Conservation (phyloP, 2,329 filamentous ascomycete genomes). For the Hymenoscyphus scutula region DNA sequence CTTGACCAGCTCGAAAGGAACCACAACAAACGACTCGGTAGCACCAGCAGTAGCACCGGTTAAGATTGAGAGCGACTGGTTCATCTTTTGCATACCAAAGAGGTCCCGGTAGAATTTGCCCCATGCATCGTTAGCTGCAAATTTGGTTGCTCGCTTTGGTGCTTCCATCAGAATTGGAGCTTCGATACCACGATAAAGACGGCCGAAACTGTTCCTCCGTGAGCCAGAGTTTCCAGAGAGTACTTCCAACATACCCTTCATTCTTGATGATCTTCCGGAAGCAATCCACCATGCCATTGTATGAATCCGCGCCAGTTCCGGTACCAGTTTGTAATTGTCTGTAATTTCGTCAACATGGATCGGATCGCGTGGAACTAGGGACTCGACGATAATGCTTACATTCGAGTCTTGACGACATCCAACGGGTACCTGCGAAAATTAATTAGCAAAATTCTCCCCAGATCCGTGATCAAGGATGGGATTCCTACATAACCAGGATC, state of each 20-base stretch:
- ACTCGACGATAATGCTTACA: slow-evolving; percentile 58
- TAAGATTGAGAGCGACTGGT: slow-evolving; percentile 83
- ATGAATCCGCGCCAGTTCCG: slow-evolving; percentile 72
- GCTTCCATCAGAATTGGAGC: slow-evolving; percentile 98
- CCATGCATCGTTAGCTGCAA: slow-evolving; percentile 98
- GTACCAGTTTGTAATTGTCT: slow-evolving; percentile 84
- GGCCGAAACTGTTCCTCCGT: slow-evolving; percentile 61
- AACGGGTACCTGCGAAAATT: slow-evolving; percentile 77
- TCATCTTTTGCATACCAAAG: slow-evolving; percentile 86
- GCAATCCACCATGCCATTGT: slow-evolving; percentile 98
- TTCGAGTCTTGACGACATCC: slow-evolving; percentile 97
- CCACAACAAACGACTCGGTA: slow-evolving; percentile 94
- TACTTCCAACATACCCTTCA: slow-evolving; percentile 69
- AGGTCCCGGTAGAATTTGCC: slow-evolving; percentile 86
- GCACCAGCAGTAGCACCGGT: slow-evolving; percentile 94
- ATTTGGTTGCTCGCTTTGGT: slow-evolving; percentile 95
- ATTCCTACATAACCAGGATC: slow-evolving; percentile 80
- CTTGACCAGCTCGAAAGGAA: slow-evolving; percentile 98
- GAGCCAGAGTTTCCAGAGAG: slow-evolving; percentile 9
- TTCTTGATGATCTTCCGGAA: slow-evolving; percentile 95
- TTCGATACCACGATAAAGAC: slow-evolving; percentile 91
- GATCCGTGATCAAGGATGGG: slow-evolving; percentile 13
- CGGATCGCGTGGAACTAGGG: background rate
- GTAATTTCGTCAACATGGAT: slow-evolving; percentile 23
- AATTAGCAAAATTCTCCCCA: slow-evolving; percentile 19